Conservation (phyloP, 768 basidiomycete genomes). For the Trametopsis cervina region DNA sequence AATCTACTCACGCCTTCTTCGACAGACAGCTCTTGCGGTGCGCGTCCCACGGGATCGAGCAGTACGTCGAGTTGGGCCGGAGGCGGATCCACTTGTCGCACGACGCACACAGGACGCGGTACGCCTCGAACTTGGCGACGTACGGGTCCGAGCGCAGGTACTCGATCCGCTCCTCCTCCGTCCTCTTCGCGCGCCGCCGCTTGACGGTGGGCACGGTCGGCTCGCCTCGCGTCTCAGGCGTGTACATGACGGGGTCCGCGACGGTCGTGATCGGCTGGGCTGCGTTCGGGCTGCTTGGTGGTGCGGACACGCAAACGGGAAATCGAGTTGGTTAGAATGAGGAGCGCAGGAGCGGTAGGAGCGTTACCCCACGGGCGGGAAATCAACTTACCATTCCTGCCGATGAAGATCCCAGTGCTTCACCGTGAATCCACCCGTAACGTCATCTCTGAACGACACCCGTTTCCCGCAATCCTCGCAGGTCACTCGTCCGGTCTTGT, state of each 20-base stretch:
- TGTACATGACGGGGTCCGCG: slow-evolving; percentile 8
- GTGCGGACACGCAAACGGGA: too few relatives aligned
- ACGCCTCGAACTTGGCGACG: slow-evolving; percentile 75
- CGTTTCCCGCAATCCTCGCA: slow-evolving; percentile 57
- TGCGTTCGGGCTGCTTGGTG: slow-evolving; percentile 16
- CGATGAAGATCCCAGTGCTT: slow-evolving; percentile 67
- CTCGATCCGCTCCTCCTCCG: slow-evolving; percentile 71
- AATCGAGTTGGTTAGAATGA: neutral
- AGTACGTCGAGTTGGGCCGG: slow-evolving; percentile 82
- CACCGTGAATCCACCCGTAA: slow-evolving; percentile 54
- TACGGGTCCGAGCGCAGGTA: slow-evolving; percentile 66
- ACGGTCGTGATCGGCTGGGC: slow-evolving; percentile 13
- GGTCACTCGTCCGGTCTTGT: slow-evolving; percentile 56
- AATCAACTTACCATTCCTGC: slow-evolving; percentile 42
- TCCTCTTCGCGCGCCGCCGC: slow-evolving; percentile 66
- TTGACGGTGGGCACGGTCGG: slow-evolving; percentile 28
- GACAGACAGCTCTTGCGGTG: slow-evolving; percentile 78
- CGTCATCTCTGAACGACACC: slow-evolving; percentile 63
- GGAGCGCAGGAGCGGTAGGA: neutral
- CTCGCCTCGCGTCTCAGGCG: slow-evolving; percentile 12
- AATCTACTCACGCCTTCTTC: slow-evolving; percentile 61
- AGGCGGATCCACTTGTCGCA: slow-evolving; percentile 85
- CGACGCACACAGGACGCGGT: slow-evolving; percentile 69
- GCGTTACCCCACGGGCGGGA: neutral
- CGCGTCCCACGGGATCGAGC: slow-evolving; percentile 85